Base-by-base conservation (phyloP, 495 filamentous ascomycete genomes). In the Xylaria curta region DNA sequence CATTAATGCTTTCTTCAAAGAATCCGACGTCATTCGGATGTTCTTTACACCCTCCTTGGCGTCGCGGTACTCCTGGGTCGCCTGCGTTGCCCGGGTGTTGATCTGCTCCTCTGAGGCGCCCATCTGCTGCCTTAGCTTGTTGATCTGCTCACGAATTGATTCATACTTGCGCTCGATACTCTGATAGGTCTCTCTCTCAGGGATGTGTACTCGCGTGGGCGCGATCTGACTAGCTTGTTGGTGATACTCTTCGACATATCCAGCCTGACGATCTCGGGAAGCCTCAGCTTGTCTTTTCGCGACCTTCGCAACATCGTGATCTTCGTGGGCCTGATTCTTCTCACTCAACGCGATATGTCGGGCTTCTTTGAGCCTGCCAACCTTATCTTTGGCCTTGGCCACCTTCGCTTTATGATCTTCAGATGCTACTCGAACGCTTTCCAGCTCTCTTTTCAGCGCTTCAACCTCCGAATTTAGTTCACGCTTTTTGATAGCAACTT, bases 21-120 rank as follows among this genome's bases (percentile, higher is more conserved):
- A 68, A 38, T 89, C 76, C 69, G 87, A 85, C 15, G 93, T 81
- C 26, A 85, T 77, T 38, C 84, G 81, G 28, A 91, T 83, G 49
- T 75, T 77, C 62, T 81, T 76, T 17, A 87, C 80, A 42, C 80
- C 76, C 6, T 66, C 72, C 62, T 79, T 81, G 17, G 82, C 80
- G 61, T 82, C 73, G 8, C 80, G 76, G 67, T 84, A 85, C 17
- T 78, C 73, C 69, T 76, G 64, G 33, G 79, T 80, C 0, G 82
- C 75, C 49, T 82, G 73, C 0, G 72, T 68, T 53, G 82, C 81
- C 10, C 79, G 69, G 0, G 82, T 80, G 31, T 87, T 82, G 44
- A 97, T 89, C 72, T 94, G 82, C 62, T 92, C 86, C 26, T 91
- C 88, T 15, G 87, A 85, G 49, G 89, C 93, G 38, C 95, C 94